phyloP scores from a whole-genome alignment of 495 filamentous ascomycete species.

The Trichoderma erinaceum region DNA sequence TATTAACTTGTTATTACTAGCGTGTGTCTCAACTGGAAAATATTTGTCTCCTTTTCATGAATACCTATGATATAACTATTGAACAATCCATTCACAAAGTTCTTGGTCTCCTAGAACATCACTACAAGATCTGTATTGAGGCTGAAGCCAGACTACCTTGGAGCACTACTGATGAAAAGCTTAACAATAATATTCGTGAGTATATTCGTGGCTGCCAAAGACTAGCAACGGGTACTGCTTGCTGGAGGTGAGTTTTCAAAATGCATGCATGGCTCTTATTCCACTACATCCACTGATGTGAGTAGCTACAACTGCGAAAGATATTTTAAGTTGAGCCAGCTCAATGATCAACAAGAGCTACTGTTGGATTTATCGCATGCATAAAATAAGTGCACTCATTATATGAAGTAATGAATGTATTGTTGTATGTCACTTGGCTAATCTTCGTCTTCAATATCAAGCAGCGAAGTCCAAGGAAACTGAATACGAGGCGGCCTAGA shows the following conservation, averaged over 20 bases:
- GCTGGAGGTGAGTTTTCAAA: neutral
- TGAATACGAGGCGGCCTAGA: no score
- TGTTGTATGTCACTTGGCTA: no score
- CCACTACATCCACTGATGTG: neutral
- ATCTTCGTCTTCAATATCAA: no score
- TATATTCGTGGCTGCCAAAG: neutral
- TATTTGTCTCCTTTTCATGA: neutral
- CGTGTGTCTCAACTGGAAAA: neutral
- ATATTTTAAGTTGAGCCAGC: neutral
- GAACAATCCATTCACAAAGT: neutral
- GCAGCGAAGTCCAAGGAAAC: no score
- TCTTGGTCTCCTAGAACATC: neutral
- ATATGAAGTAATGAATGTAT: no score
- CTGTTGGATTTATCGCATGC: conserved; percentile 17
- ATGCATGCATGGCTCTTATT: neutral
- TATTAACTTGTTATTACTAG: no score
- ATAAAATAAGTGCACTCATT: no score
- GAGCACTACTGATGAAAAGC: neutral
- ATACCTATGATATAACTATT: neutral
- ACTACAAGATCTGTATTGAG: neutral
- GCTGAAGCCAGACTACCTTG: neutral
- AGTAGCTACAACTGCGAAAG: neutral
- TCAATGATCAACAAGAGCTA: neutral
- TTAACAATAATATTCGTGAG: neutral
- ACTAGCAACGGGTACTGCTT: neutral